A percentile compares a stretch with the other conserved stretches of the same genome.
Evolutionary conservation across 2,329 filamentous ascomycete species (phyloP).

Genomic region (Cladosporium sp.): DNA sequence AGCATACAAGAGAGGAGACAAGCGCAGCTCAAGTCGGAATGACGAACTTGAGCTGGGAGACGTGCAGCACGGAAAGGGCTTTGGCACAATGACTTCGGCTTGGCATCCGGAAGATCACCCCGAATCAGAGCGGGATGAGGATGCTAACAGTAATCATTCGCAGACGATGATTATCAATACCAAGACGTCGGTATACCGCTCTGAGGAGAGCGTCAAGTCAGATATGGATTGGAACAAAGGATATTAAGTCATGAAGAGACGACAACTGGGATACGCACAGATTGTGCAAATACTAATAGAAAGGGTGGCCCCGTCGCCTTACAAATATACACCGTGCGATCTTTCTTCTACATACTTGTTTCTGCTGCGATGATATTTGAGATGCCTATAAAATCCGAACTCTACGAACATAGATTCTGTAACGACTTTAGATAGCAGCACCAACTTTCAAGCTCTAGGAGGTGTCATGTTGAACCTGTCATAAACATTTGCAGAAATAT

Average conservation of each 20-base stretch:
- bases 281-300: neutral
- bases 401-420: neutral
- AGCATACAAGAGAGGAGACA: neutral
- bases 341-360: neutral
- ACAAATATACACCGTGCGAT: neutral
- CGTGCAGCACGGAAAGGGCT: conserved; percentile 1
- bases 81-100: conserved; percentile 9
- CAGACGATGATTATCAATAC: conserved; percentile 18
- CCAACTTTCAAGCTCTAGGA: neutral
- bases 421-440: neutral
- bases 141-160: conserved; percentile 14
- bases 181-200: conserved; percentile 12
- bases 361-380: neutral
- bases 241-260: neutral
- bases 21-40: neutral
- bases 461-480: neutral
- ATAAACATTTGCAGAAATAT: neutral
- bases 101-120: conserved; percentile 1
- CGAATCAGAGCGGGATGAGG: neutral
- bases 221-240: neutral
- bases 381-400: neutral
- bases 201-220: conserved; percentile 11
- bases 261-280: neutral
- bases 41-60: conserved; percentile 13
- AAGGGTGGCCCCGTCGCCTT: neutral